Conservation (phyloP, 2,329 filamentous ascomycete genomes). For the Diaporthe sp. region DNA sequence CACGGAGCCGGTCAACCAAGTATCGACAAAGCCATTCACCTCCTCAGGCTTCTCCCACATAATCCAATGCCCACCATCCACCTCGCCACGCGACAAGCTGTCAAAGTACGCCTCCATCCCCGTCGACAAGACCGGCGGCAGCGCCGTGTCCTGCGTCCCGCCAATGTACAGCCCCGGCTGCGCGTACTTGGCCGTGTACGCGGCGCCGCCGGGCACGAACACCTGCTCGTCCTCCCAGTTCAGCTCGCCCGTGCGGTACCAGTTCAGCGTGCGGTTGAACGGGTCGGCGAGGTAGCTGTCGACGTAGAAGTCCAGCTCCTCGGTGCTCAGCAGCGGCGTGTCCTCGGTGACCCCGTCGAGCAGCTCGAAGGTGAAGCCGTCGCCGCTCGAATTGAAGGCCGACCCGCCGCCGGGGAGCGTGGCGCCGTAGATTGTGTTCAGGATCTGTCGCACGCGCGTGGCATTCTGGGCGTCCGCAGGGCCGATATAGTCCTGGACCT, state of each 20-base stretch:
- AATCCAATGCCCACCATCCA: conserved; percentile 85
- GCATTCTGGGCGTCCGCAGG: conserved; percentile 47
- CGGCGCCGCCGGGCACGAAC: conserved; percentile 69
- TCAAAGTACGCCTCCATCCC: conserved; percentile 80
- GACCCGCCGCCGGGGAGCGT: conserved; percentile 66
- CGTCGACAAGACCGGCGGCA: conserved; percentile 78
- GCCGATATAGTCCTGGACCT: conserved; percentile 71
- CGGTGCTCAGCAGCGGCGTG: conserved; percentile 72
- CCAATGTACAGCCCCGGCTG: conserved; percentile 80
- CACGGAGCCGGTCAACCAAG: conserved; percentile 55
- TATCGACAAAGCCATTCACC: conserved; percentile 77
- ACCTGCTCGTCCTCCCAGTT: conserved; percentile 83
- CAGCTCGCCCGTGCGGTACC: conserved; percentile 83
- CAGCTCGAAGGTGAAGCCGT: conserved; percentile 75
- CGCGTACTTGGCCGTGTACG: conserved; percentile 62
- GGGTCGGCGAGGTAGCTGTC: conserved; percentile 78
- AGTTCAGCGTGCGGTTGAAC: conserved; percentile 85
- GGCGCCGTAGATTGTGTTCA: conserved; percentile 81
- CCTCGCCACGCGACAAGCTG: conserved; percentile 74
- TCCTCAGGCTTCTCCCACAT: conserved; percentile 80
- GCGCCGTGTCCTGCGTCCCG: conserved; percentile 77
- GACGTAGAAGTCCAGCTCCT: conserved; percentile 85
- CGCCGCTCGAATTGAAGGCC: conserved; percentile 67
- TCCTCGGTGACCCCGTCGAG: conserved; percentile 66
- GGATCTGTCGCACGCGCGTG: conserved; percentile 76